A percentile compares a stretch with the other conserved stretches of the same genome.
phyloP scores from a whole-genome alignment of 257 asterid genomes.

The Capsicum rhomboideum region DNA sequence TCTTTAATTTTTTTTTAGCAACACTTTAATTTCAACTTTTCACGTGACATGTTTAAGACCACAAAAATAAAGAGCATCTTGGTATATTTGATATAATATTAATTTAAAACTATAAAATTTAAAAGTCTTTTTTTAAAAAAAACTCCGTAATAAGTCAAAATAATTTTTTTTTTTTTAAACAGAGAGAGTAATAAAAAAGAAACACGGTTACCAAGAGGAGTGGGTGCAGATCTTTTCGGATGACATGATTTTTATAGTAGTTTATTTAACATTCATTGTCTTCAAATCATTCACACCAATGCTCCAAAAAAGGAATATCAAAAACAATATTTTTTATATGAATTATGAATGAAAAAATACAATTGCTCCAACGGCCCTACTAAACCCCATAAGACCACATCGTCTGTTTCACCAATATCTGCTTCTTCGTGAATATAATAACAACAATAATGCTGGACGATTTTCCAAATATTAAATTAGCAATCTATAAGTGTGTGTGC shows the following conservation, averaged over 20 bases:
- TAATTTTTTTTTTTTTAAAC: too few species aligned
- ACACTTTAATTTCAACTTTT: too few species aligned
- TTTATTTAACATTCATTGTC: not conserved
- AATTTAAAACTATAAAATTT: too few species aligned
- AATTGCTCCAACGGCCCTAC: not conserved
- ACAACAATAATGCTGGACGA: not conserved
- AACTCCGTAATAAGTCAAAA: too few species aligned
- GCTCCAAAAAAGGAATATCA: not conserved
- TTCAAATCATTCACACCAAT: not conserved
- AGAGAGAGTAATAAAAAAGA: not conserved
- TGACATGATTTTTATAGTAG: not conserved
- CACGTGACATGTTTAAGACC: too few species aligned
- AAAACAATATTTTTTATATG: not conserved
- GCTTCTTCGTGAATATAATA: not conserved
- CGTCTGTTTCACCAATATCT: too few species aligned
- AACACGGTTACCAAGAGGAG: not conserved
- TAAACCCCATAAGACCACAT: not conserved
- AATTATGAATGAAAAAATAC: too few species aligned
- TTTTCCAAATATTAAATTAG: not conserved
- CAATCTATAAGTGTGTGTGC: not conserved
- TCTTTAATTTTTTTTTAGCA: too few species aligned
- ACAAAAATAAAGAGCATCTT: too few species aligned
- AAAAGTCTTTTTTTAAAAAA: too few species aligned
- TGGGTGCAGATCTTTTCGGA: not conserved
- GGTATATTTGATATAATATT: too few species aligned